Percentiles rank a stretch among this genome's conserved stretches.
Conservation (phyloP, 169 alveolate genomes). For the Plasmodium sp. region DNA sequence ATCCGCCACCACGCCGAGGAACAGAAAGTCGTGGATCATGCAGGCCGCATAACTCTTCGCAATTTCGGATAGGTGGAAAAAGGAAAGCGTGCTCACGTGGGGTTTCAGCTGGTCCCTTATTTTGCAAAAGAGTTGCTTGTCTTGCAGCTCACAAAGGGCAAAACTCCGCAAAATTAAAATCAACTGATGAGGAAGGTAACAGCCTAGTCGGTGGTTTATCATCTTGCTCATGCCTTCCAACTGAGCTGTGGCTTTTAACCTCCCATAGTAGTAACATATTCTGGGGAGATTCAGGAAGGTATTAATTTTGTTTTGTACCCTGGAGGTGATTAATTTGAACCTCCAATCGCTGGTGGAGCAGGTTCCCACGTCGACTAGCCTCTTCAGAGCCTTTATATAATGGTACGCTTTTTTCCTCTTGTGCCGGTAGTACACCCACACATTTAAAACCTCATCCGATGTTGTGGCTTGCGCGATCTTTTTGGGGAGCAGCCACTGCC, state of each 20-base stretch:
- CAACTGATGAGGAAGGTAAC: slow-evolving; percentile 84
- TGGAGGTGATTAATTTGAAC: slow-evolving; percentile 80
- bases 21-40: slow-evolving; percentile 59
- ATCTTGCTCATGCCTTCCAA: slow-evolving; percentile 79
- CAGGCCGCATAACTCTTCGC: slow-evolving; percentile 71
- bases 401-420: slow-evolving; percentile 84
- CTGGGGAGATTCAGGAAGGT: slow-evolving; percentile 84
- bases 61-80: slow-evolving; percentile 39
- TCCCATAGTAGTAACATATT: slow-evolving; percentile 82
- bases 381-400: slow-evolving; percentile 80
- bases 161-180: slow-evolving; percentile 78
- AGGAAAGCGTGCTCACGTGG: slow-evolving; percentile 59
- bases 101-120: slow-evolving; percentile 67
- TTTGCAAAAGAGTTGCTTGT: slow-evolving; percentile 79
- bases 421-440: slow-evolving; percentile 83
- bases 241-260: slow-evolving; percentile 82
- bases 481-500: slow-evolving; percentile 85
- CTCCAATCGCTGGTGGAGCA: slow-evolving; percentile 88
- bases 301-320: slow-evolving; percentile 77
- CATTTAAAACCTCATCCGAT: slow-evolving; percentile 85
- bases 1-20: slow-evolving; percentile 7
- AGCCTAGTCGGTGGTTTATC: slow-evolving; percentile 72
- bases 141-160: slow-evolving; percentile 80
- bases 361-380: slow-evolving; percentile 84
- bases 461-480: slow-evolving; percentile 86